Evolutionary conservation across 495 filamentous ascomycete genomes (phyloP), one percentile per base, ranked within the genome.

Genomic region (Usnea hakonensis): DNA sequence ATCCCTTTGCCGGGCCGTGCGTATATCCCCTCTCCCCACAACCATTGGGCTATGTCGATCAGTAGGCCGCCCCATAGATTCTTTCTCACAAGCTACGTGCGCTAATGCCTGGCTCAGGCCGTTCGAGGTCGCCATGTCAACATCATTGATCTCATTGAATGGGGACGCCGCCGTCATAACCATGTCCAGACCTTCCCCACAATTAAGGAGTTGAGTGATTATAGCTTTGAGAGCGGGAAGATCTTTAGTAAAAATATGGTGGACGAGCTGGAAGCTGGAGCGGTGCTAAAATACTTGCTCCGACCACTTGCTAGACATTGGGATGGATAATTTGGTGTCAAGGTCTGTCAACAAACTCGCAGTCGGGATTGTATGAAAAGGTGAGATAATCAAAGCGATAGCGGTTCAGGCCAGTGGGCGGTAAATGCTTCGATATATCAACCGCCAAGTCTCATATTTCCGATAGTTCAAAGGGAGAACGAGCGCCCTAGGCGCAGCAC

Each of bases 141-240:
- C 38, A 69, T 70, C 35, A 60, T 69, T 57, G 64, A 70, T 61
- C 59, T 70, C 32, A 65, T 70, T 52, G 53, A 67, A 28, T 70
- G 67, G 64, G 67, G 60, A 26, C 67, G 64, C 23, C 37, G 50
- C 23, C 58, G 40, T 26, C 23, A 21, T 33, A 44, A 53, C 21
- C 40, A 57, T 1, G 67, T 68, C 30, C 65, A 56, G 33, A 60
- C 36, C 33, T 68, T 67, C 16, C 46, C 46, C 17, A 67, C 44
- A 23, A 44, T 68, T 9, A 54, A 57, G 50, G 26, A 64, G 46
- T 50, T 68, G 48, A 61, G 67, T 55, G 55, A 56, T 35, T 68
- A 67, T 58, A 68, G 60, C 36, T 54, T 58, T 37, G 41, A 57
- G 28, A 68, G 30, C 32, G 5, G 40, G 26, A 67, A 64, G 55